These are phyloP conservation scores for Botrytis deweyae DNA, from an alignment of 2,329 filamentous ascomycete genomes.

Conservation along the genomic window DNA sequence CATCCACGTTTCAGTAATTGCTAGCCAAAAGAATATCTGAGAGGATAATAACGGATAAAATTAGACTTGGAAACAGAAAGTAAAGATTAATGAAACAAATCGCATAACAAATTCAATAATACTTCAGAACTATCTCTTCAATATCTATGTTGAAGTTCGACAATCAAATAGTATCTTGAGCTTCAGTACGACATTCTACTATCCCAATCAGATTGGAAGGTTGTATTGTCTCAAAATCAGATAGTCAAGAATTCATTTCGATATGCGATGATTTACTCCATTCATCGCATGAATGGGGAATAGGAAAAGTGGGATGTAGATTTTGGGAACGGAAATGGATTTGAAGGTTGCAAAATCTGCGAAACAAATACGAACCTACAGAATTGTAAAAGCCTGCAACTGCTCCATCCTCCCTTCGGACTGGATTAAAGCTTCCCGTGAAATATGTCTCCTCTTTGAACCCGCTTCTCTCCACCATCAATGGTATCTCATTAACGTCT, in stretches of 20 bases:
- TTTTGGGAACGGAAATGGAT: background rate
- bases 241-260: background rate
- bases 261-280: background rate
- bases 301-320: too few relatives aligned
- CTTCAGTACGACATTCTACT: background rate
- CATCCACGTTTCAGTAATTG: background rate
- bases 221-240: background rate
- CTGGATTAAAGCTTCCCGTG: conserved; percentile 35
- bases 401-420: conserved; percentile 30
- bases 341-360: background rate
- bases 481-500: conserved; percentile 30
- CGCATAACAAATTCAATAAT: background rate
- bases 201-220: background rate
- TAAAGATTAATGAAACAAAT: background rate
- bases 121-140: background rate
- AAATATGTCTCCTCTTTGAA: conserved; percentile 36
- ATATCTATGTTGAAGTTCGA: background rate
- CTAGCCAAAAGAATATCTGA: background rate
- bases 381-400: conserved; percentile 34
- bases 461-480: conserved; percentile 31
- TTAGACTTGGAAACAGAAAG: background rate
- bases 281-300: too few relatives aligned
- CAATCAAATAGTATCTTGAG: background rate
- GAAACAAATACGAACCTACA: conserved; percentile 14
- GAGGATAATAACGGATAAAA: background rate